Percentiles rank a stretch among this genome's conserved stretches.
Conservation (phyloP, 2,329 filamentous ascomycete species). For the Cercospora sp. region DNA sequence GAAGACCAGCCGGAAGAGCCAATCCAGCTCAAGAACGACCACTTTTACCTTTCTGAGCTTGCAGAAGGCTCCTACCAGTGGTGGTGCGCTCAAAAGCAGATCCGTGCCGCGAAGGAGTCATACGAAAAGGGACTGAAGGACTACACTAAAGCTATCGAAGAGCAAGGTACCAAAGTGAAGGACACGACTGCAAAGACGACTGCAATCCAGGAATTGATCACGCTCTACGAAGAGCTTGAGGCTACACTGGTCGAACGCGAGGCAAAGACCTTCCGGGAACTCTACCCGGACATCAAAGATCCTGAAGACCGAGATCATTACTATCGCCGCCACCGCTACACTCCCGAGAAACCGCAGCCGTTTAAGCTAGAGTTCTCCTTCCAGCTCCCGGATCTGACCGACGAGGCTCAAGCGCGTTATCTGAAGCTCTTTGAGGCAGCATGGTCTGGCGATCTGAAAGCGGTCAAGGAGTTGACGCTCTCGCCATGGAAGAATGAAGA, state of each 20-base stretch:
- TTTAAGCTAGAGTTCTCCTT: constrained; percentile 59
- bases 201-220: constrained; percentile 55
- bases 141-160: constrained; percentile 31
- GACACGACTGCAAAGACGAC: constrained; percentile 55
- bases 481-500: constrained; percentile 54
- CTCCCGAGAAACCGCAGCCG: constrained; percentile 31
- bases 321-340: not conserved
- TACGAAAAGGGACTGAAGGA: constrained; percentile 42
- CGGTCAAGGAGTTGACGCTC: constrained; percentile 65
- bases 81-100: constrained; percentile 51
- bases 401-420: constrained; percentile 60
- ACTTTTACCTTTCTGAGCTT: constrained; percentile 54
- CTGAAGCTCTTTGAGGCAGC: constrained; percentile 70
- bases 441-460: constrained; percentile 67
- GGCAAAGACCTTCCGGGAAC: constrained; percentile 66
- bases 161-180: constrained; percentile 21
- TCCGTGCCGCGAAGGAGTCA: constrained; percentile 41
- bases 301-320: constrained; percentile 18
- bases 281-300: constrained; percentile 56
- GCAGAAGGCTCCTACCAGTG: constrained; percentile 60
- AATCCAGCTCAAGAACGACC: constrained; percentile 46
- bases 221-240: constrained; percentile 58
- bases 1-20: constrained; percentile 34
- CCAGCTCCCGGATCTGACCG: constrained; percentile 49
- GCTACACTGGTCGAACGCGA: constrained; percentile 56